Base-by-base conservation (phyloP, 106 monocot species). In the Triglochin maritima region DNA sequence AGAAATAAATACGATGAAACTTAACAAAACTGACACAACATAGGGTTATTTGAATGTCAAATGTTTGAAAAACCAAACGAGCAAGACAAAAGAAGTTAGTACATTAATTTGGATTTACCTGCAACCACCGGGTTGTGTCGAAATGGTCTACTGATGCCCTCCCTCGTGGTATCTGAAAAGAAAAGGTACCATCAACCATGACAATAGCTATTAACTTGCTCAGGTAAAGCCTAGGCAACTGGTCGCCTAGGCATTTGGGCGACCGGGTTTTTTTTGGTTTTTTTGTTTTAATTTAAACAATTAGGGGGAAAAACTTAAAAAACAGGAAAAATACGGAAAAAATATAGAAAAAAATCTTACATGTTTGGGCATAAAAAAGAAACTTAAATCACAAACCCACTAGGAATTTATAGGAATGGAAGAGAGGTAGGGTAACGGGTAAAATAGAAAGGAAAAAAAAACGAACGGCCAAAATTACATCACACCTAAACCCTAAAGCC, bases 111-210 rank as follows among this genome's bases (percentile, higher is more conserved):
- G 4, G 59, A 78, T 91, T 86, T 79, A 91, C 95, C 78, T 85
- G 85, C 72, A 90, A 77, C 95, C 95, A 96, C 45, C 95, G 88
- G 17, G 79, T 65, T 59, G 81, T 44, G 74, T 96, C 95, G 62
- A 67, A 47, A 56, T 81, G 61, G 69, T 96, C 95, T 65, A 59
- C 71, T 47, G 78, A 73, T 6, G 66, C 76, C 78, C 78, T 85
- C 47, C 85, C 87, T 76, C 79, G 81, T 72, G 85, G 90, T 57
- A 88, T 82, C 95, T 96, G 69, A 17, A 80, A 75, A 77, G 12
- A 29, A 29, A 29, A 29, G 1, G 1, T 29, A 29, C 1, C 29
- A 29, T 29, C 29, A 29, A 29, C 1, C 29, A 29, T 50, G 29
- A 41, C 3, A 68, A 29, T 44, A 74, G 47, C 14, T n/a, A n/a